These are phyloP conservation scores for Pythium brachiatum DNA, from an alignment of 352 stramenopile genomes.

Conservation along the genomic window DNA sequence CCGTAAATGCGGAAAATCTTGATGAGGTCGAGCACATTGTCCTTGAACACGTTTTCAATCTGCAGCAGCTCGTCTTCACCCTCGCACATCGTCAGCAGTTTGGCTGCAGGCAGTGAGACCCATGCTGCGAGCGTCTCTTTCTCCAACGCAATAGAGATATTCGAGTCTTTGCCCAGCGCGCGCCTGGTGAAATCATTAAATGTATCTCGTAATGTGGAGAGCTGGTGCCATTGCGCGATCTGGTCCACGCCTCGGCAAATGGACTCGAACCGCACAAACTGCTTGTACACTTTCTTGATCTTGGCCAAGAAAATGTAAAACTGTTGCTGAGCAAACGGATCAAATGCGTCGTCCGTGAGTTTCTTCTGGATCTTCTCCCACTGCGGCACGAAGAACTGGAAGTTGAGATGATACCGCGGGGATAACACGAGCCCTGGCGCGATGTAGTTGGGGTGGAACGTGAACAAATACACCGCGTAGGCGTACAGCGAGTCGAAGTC, in stretches of 20 bases:
- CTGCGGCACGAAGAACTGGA: slow-evolving; percentile 49
- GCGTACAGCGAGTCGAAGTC: slow-evolving; percentile 77
- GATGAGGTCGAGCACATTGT: slow-evolving; percentile 74
- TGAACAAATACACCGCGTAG: slow-evolving; percentile 58
- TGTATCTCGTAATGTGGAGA: slow-evolving; percentile 38
- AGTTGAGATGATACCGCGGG: slow-evolving; percentile 57
- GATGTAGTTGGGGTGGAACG: slow-evolving; percentile 65
- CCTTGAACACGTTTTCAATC: slow-evolving; percentile 71
- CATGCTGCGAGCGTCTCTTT: slow-evolving; percentile 66
- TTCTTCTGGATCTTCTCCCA: slow-evolving; percentile 71
- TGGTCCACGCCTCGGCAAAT: slow-evolving; percentile 50
- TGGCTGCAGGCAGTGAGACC: slow-evolving; percentile 44
- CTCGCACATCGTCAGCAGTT: slow-evolving; percentile 56
- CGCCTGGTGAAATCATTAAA: slow-evolving; percentile 69
- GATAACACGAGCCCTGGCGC: slow-evolving; percentile 41
- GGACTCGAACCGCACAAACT: slow-evolving; percentile 56
- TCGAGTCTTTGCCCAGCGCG: slow-evolving; percentile 68
- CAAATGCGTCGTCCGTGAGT: slow-evolving; percentile 52
- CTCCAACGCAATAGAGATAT: slow-evolving; percentile 63
- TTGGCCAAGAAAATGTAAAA: slow-evolving; percentile 75
- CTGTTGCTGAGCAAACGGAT: slow-evolving; percentile 67
- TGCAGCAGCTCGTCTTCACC: slow-evolving; percentile 52
- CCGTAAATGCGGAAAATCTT: slow-evolving; percentile 80
- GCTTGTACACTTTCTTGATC: slow-evolving; percentile 56
- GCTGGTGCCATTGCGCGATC: slow-evolving; percentile 56